Conservation (phyloP, 225 moss, liverwort and hornwort genomes). For the Marchantia paleacea region DNA sequence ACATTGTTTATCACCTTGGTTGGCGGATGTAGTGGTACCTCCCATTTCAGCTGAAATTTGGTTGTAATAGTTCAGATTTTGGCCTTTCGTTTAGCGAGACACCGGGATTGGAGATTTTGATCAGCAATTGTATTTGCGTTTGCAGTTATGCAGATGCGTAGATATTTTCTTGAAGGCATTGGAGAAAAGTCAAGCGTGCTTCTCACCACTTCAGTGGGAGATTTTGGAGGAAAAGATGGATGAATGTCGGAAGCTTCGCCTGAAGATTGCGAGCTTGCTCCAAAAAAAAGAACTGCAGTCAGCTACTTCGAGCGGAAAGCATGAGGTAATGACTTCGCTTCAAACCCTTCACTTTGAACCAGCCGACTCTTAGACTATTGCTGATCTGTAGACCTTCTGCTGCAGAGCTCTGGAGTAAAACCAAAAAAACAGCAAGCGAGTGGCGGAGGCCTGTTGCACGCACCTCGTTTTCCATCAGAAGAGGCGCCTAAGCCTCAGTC, state of each 20-base stretch:
- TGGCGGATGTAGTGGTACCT: neutral
- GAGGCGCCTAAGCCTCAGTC: neutral
- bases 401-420: neutral
- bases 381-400: neutral
- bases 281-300: neutral
- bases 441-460: neutral
- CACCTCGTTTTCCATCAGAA: neutral
- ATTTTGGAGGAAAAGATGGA: constrained; percentile 36
- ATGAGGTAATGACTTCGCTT: neutral
- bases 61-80: neutral
- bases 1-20: neutral
- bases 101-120: neutral
- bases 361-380: neutral
- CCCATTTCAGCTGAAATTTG: neutral
- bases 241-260: constrained; percentile 33
- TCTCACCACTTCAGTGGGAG: constrained; percentile 42
- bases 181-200: constrained; percentile 38
- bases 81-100: neutral
- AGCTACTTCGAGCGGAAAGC: neutral
- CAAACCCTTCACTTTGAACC: neutral
- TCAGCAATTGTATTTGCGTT: neutral
- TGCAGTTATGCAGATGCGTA: constrained; percentile 36
- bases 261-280: constrained; percentile 20
- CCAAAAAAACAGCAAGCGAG: neutral
- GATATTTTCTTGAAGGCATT: constrained; percentile 39